Conservation (phyloP, 805 yeast genomes). For the Yamadazyma akitaensis region DNA sequence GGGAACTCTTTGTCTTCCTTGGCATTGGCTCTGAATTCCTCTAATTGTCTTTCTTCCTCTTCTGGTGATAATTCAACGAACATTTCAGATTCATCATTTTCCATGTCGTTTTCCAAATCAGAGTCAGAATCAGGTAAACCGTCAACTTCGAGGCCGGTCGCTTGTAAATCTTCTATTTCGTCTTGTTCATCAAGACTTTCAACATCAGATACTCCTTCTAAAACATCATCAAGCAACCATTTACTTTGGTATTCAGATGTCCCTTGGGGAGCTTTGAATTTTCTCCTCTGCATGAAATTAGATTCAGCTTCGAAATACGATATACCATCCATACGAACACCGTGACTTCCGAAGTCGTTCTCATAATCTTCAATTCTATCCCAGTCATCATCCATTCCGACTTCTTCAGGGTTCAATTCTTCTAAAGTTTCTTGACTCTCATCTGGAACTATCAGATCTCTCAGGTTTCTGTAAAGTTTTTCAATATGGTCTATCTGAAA, state of each 20-base stretch:
- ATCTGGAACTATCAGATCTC: conserved; percentile 23
- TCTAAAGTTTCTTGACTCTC: conserved; percentile 57
- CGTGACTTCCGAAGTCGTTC: conserved; percentile 22
- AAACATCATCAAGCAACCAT: conserved; percentile 64
- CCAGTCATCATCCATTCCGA: conserved; percentile 42
- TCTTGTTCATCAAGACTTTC: conserved; percentile 44
- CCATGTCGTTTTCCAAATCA: conserved; percentile 5
- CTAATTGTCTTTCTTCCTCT: conserved; percentile 78
- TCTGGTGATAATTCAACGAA: conserved; percentile 74
- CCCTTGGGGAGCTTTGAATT: conserved; percentile 58
- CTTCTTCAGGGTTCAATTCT: conserved; percentile 52
- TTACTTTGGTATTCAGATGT: conserved; percentile 74
- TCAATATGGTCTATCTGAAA: conserved; percentile 72
- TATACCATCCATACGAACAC: conserved; percentile 58
- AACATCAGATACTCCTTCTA: conserved; percentile 39
- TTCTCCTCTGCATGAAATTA: conserved; percentile 16
- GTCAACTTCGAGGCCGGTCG: conserved; percentile 17
- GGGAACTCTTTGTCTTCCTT: conserved; percentile 91
- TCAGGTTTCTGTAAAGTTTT: conserved; percentile 31
- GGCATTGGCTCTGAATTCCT: conserved; percentile 63
- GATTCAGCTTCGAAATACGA: conserved; percentile 37
- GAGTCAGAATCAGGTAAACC: conserved; percentile 23
- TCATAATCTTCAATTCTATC: conserved; percentile 27
- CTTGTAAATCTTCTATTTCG: conserved; percentile 32
- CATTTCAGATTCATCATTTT: conserved; percentile 50